Percentiles rank a stretch among this genome's conserved stretches.
These are phyloP conservation scores for Metschnikowia gruessii DNA, from an alignment of 805 yeast species.

Conservation along the genomic window DNA sequence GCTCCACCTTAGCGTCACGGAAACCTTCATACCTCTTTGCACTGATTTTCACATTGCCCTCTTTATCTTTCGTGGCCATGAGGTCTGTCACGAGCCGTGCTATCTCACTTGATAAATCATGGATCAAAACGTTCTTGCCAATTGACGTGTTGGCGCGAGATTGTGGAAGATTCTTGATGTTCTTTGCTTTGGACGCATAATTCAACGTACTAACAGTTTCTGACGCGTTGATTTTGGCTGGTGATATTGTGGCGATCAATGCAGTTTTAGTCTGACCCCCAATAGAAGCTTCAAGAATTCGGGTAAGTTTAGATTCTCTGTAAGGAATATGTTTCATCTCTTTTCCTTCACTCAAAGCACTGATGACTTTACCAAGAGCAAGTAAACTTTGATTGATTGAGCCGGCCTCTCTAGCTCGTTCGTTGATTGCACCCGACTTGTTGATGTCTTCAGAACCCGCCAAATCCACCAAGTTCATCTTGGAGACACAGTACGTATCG, in stretches of 20 bases:
- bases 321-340: slow-evolving; percentile 69
- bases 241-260: slow-evolving; percentile 82
- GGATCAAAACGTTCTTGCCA: slow-evolving; percentile 51
- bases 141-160: slow-evolving; percentile 38
- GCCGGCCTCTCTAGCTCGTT: slow-evolving; percentile 91
- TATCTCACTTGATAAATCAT: slow-evolving; percentile 54
- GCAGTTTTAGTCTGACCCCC: slow-evolving; percentile 90
- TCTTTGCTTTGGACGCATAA: slow-evolving; percentile 84
- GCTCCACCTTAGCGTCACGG: slow-evolving; percentile 10
- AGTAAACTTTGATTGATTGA: slow-evolving; percentile 84
- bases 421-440: slow-evolving; percentile 82
- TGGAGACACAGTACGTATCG: slow-evolving; percentile 44
- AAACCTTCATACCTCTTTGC: slow-evolving; percentile 47
- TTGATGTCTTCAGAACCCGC: slow-evolving; percentile 93
- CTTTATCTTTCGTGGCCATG: slow-evolving; percentile 57
- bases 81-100: slow-evolving; percentile 57
- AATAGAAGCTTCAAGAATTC: slow-evolving; percentile 71
- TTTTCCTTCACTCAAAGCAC: slow-evolving; percentile 39
- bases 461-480: slow-evolving; percentile 82
- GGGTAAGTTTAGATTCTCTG: slow-evolving; percentile 74
- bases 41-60: slow-evolving; percentile 60
- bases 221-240: slow-evolving; percentile 71
- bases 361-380: slow-evolving; percentile 87
- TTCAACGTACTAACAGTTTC: slow-evolving; percentile 85
- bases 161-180: slow-evolving; percentile 62